A percentile compares a stretch with the other conserved stretches of the same genome.
Conservation (phyloP, 2,329 filamentous ascomycete species). For the Aspergillus sp. region DNA sequence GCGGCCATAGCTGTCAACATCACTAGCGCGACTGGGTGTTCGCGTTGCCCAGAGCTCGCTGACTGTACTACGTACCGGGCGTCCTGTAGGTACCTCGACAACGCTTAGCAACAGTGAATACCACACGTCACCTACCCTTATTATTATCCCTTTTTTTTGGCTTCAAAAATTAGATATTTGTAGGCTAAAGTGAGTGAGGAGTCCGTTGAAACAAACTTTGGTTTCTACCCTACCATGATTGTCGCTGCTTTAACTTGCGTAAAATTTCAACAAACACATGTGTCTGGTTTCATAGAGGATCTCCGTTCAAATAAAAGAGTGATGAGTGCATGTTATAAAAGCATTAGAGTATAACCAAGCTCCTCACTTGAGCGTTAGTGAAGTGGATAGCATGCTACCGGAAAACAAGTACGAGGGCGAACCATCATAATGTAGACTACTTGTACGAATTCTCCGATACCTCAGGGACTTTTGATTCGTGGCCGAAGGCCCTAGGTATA, state of each 20-base stretch:
- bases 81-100: not conserved
- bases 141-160: not conserved
- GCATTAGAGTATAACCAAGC: not conserved
- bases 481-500: too few species aligned
- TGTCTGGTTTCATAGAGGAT: not conserved
- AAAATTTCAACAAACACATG: not conserved
- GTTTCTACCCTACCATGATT: not conserved
- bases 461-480: too few species aligned
- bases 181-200: not conserved
- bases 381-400: not conserved
- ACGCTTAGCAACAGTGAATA: not conserved
- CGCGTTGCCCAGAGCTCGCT: not conserved
- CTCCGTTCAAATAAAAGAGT: not conserved
- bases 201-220: not conserved
- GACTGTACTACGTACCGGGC: not conserved
- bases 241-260: not conserved
- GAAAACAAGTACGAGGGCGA: not conserved
- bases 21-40: constrained; percentile 29
- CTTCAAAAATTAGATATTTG: not conserved
- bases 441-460: not conserved
- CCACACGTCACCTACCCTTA: not conserved
- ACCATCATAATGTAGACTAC: not conserved
- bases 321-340: not conserved
- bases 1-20: constrained; percentile 35
- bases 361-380: not conserved